A percentile compares a stretch with the other conserved stretches of the same genome.
Conservation (phyloP, 2,329 filamentous ascomycete genomes). For the Sclerotiophoma versabilis region DNA sequence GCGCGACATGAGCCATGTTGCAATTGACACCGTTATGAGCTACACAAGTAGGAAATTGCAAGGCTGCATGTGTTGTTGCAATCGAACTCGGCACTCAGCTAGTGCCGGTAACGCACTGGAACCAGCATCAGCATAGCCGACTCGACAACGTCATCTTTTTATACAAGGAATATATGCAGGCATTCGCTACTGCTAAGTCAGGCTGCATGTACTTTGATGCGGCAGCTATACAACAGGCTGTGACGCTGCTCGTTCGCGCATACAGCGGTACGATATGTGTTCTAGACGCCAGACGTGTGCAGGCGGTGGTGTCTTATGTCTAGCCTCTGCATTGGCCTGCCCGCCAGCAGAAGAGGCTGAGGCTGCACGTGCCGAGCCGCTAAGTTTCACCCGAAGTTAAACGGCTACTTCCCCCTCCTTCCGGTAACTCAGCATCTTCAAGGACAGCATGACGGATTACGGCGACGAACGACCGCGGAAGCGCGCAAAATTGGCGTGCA, state of each 20-base stretch:
- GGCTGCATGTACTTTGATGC: neutral
- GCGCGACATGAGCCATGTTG: slow-evolving; percentile 27
- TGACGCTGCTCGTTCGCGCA: neutral
- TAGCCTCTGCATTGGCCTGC: neutral
- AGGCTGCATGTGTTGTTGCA: neutral
- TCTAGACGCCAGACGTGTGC: no score
- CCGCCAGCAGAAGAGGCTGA: no score
- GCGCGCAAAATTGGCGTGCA: slow-evolving; percentile 54
- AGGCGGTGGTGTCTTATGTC: neutral
- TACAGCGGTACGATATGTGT: no score
- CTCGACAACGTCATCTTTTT: slow-evolving; percentile 22
- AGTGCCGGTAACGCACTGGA: neutral
- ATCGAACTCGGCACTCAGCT: neutral
- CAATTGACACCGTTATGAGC: neutral
- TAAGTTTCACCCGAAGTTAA: slow-evolving; percentile 13
- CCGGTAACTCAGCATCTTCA: slow-evolving; percentile 20
- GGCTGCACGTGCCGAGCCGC: slow-evolving; percentile 29
- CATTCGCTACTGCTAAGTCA: neutral
- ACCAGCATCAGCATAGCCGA: slow-evolving; percentile 26
- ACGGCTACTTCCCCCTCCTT: slow-evolving; percentile 34
- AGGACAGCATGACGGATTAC: slow-evolving; percentile 16
- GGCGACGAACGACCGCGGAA: slow-evolving; percentile 32
- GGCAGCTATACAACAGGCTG: neutral
- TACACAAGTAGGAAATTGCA: neutral
- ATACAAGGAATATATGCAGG: neutral